A percentile compares a stretch with the other conserved stretches of the same genome.
Evolutionary conservation across 2,329 filamentous ascomycete species (phyloP).

Genomic region (Ophiostoma sp.): DNA sequence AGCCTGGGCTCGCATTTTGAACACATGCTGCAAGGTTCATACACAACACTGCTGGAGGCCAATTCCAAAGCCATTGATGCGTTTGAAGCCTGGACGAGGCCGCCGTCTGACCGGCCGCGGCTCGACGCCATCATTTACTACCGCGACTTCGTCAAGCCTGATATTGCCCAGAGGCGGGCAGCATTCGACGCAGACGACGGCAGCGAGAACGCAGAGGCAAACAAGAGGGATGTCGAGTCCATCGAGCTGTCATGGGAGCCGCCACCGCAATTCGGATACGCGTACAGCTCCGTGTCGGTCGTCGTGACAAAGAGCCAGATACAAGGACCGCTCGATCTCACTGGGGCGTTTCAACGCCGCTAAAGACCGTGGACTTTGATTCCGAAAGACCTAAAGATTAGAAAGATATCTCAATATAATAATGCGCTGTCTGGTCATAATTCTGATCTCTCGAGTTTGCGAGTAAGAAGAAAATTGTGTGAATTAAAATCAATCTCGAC

Average conservation of each 20-base stretch:
- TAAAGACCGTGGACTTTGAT: not conserved
- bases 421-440: not conserved
- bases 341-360: not conserved
- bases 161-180: not conserved
- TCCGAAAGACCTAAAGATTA: not conserved
- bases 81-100: not conserved
- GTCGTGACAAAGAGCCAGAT: conserved; percentile 7
- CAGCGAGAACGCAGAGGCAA: not conserved
- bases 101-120: conserved; percentile 8
- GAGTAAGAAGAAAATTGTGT: not conserved
- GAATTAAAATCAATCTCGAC: not conserved
- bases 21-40: not conserved
- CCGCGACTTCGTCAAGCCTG: not conserved
- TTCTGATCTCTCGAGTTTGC: not conserved
- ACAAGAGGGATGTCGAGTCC: not conserved
- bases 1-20: conserved; percentile 1
- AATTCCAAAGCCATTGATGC: conserved; percentile 5
- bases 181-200: not conserved
- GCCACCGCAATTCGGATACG: not conserved
- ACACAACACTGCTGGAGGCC: conserved; percentile 7
- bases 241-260: conserved; percentile 10
- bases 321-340: conserved; percentile 3
- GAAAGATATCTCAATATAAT: not conserved
- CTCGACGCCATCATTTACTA: conserved; percentile 1
- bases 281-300: not conserved